phyloP scores from a whole-genome alignment of 176 grass and related monocot genomes.

The Raddia guianensis region DNA sequence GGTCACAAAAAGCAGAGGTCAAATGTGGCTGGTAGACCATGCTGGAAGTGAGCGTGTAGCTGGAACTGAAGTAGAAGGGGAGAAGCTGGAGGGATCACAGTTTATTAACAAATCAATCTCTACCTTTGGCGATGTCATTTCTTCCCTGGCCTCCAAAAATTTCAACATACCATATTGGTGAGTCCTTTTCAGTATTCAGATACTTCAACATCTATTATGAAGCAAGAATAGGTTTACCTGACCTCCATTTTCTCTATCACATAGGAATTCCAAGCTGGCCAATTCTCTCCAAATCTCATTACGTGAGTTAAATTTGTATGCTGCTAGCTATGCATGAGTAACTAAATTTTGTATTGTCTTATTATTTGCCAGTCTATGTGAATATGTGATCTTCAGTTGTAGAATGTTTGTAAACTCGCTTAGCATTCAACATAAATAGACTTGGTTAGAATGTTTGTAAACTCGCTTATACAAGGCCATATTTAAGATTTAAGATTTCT shows the following conservation, averaged over 20 bases:
- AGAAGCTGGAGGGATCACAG: constrained; percentile 81
- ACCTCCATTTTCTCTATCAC: constrained; percentile 64
- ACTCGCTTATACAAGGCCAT: too few species aligned
- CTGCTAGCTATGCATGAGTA: neutral
- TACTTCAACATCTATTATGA: constrained; percentile 57
- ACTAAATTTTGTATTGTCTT: too few species aligned
- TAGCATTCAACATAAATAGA: too few species aligned
- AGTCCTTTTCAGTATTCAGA: too few species aligned
- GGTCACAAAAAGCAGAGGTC: constrained; percentile 56
- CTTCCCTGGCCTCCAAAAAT: too few species aligned
- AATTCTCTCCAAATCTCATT: constrained; percentile 92
- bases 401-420: too few species aligned
- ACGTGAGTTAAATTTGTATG: constrained; percentile 46
- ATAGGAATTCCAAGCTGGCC: constrained; percentile 95
- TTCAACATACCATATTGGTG: too few species aligned
- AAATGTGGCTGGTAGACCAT: constrained; percentile 92
- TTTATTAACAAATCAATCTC: constrained; percentile 14
- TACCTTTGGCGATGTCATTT: too few species aligned
- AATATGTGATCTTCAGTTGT: too few species aligned
- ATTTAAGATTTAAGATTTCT: too few species aligned
- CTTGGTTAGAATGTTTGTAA: too few species aligned
- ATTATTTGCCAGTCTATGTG: too few species aligned
- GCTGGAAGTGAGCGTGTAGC: constrained; percentile 83
- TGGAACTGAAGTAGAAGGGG: constrained; percentile 87
- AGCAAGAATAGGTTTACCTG: constrained; percentile 46